Evolutionary conservation across 805 yeast species (phyloP), one percentile per base, ranked within the genome.

Genomic region (Naumovozyma baii): DNA sequence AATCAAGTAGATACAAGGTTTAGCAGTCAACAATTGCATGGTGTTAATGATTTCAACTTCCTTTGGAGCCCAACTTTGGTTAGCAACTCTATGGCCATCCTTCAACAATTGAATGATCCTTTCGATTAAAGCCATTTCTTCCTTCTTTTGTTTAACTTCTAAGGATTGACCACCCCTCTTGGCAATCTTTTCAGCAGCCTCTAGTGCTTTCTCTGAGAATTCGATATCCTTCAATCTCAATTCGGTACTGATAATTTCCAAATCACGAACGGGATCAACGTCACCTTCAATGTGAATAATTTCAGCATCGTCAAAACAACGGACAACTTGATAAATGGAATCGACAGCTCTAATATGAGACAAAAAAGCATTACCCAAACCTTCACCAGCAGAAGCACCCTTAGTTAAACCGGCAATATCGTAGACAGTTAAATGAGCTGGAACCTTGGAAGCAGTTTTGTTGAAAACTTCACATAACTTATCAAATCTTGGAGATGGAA

Each of bases 331-430:
- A 70, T 83, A 92, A 49, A 92, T 81, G 47, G 96, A 95, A 74
- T 92, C 98, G 41, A 92, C 98, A 36, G 95, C 92, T 67, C 97
- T 78, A 56, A 92, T 92, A 64, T 92, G 88, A 52, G 95, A 81
- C 69, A 92, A 77, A 75, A 92, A 92, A 47, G 95, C 94, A 65
- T 92, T 92, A 60, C 98, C 98, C 50, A 92, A 77, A 62, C 98
- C 98, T 68, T 87, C 96, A 64, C 97, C 97, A 39, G 83, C 81
- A 44, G 86, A 78, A 30, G 97, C 96, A 68, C 96, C 96, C 68
- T 85, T 85, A 49, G 97, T 90, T 62, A 92, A 73, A 64, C 98
- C 98, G 44, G 98, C 98, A 66, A 92, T 92, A 69, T 92, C 98
- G 59, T 84, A 87, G 43, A 92, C 78, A 42, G 96, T 90, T 64